Evolutionary conservation across 345 rosid genomes (phyloP).

Genomic region (Boechera stricta): DNA sequence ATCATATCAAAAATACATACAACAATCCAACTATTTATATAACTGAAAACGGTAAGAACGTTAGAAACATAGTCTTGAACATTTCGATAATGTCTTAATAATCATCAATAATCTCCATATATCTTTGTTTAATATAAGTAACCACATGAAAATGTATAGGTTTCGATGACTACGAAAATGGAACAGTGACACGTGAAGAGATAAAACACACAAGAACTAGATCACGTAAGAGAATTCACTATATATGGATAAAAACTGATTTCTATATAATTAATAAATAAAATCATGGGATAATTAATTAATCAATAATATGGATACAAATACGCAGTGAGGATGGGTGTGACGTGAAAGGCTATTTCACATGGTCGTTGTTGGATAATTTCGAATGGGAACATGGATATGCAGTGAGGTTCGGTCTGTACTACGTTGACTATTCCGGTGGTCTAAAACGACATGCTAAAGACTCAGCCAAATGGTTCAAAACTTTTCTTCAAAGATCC

Average conservation of each 20-base stretch:
- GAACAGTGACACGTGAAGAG: constrained; percentile 16
- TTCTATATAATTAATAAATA: not conserved
- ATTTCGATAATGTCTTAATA: not conserved
- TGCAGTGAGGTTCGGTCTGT: constrained; percentile 53
- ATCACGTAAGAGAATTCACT: constrained; percentile 30
- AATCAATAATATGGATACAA: too few relatives aligned
- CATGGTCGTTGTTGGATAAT: constrained; percentile 64
- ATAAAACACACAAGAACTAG: too few relatives aligned
- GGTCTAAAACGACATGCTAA: constrained; percentile 56
- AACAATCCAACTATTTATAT: constrained; percentile 36
- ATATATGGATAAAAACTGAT: not conserved
- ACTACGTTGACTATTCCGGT: constrained; percentile 48
- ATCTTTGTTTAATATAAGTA: too few relatives aligned
- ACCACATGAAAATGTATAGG: not conserved
- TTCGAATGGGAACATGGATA: constrained; percentile 63
- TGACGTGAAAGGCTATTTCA: constrained; percentile 60
- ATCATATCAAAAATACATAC: constrained; percentile 25
- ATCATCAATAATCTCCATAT: not conserved
- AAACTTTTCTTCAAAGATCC: constrained; percentile 40
- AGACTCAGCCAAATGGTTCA: constrained; percentile 63
- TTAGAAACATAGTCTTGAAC: not conserved
- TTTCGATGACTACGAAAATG: constrained; percentile 32
- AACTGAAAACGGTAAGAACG: constrained; percentile 33
- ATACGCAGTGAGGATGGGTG: constrained; percentile 49
- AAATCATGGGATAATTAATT: not conserved